Evolutionary conservation across 2,329 filamentous ascomycete genomes (phyloP), one percentile per base, ranked within the genome.

Genomic region (Xenoacremonium recifei): DNA sequence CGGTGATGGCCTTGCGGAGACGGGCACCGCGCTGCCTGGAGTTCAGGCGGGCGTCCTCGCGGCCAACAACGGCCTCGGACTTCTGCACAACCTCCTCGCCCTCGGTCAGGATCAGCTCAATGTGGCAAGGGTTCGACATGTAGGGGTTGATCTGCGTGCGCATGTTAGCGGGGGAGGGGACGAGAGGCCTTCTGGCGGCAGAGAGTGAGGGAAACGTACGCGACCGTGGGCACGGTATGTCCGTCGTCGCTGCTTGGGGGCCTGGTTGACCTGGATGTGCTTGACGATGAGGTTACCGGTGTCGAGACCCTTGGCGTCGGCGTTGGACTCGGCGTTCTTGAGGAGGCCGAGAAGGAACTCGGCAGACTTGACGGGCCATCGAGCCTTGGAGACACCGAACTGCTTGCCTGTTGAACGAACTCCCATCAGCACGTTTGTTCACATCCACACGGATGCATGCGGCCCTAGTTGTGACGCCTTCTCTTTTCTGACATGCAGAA

Each of bases 201-300:
- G 17, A 17, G 27, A 15, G 36, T 19, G 39, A 37, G 27, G 21
- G 45, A 29, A 63, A 89, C 91, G 66, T 95, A 96, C 92, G 81
- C 93, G 90, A 85, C 93, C 93, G 84, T 99, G 93, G 57, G 95
- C 95, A 85, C 93, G 91, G 88, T 99, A 99, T 70, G 93, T 99
- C 75, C 93, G 87, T 79, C 93, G 85, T 72, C 93, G 86, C 83
- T 97, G 92, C 87, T 97, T 97, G 67, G 93, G 93, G 63, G 93
- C 95, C 83, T 99, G 93, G 89, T 99, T 99, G 83, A 99, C 93
- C 82, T 99, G 93, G 79, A 99, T 99, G 87, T 96, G 95, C 89
- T 96, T 96, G 79, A 99, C 88, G 70, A 97, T 77, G 69, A 99
- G 81, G 82, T 95, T 95, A 77, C 85, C 85, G 69, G 91, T 97